These are phyloP conservation scores for Pythium grandisporangium DNA, from an alignment of 352 stramenopile genomes.

Conservation along the genomic window DNA sequence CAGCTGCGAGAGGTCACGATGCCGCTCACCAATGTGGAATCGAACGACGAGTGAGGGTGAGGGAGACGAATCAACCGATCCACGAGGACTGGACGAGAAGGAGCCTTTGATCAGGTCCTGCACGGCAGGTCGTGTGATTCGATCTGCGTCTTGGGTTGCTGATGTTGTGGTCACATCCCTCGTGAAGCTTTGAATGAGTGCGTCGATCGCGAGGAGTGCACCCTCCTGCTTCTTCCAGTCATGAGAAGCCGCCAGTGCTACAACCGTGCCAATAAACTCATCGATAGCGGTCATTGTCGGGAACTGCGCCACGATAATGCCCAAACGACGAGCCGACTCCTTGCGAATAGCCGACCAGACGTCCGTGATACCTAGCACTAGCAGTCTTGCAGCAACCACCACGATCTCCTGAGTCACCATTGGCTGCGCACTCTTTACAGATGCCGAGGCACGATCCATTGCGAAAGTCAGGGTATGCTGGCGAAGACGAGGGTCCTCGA, in stretches of 20 bases:
- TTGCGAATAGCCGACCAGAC: constrained; percentile 67
- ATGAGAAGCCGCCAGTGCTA: constrained; percentile 20
- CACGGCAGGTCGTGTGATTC: no score
- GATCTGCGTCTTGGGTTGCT: no score
- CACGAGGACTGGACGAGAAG: not conserved
- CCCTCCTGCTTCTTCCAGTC: constrained; percentile 40
- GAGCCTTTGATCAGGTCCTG: constrained; percentile 5
- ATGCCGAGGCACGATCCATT: no score
- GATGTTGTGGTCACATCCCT: no score
- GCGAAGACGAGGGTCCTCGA: not conserved
- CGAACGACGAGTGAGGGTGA: not conserved
- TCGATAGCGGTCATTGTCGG: constrained; percentile 22
- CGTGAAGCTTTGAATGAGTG: constrained; percentile 23
- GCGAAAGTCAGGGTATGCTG: no score
- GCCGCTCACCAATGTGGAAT: constrained; percentile 20
- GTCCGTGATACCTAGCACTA: constrained; percentile 45
- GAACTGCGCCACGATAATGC: constrained; percentile 16
- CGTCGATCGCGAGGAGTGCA: constrained; percentile 26
- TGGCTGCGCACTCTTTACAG: no score
- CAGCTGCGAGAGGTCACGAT: constrained; percentile 12
- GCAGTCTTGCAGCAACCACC: no score
- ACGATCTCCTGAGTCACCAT: no score
- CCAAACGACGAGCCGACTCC: constrained; percentile 18
- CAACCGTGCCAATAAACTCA: constrained; percentile 25
- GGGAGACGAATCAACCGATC: not conserved